Conservation (phyloP, 768 basidiomycete species). For the Kwoniella dendrophila region DNA sequence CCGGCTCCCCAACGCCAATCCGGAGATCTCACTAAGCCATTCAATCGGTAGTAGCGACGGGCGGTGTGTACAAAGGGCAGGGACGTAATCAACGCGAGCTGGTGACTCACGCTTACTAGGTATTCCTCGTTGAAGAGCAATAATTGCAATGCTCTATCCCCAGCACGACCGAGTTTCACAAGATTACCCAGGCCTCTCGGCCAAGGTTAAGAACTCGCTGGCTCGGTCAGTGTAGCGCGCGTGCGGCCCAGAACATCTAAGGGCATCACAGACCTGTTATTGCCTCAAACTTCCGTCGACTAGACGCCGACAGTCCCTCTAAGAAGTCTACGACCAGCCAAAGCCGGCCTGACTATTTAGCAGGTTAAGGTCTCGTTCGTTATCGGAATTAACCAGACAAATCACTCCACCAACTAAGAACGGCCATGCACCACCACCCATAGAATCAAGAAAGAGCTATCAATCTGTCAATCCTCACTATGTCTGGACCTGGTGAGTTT, state of each 20-base stretch:
- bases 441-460: conserved; percentile 82
- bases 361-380: conserved; percentile 91
- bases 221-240: conserved; percentile 86
- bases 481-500: conserved; percentile 64
- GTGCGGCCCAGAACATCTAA: conserved; percentile 86
- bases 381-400: conserved; percentile 97
- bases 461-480: conserved; percentile 76
- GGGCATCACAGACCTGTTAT: conserved; percentile 90
- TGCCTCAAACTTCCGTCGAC: conserved; percentile 83
- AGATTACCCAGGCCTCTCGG: conserved; percentile 76
- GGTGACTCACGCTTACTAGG: conserved; percentile 86
- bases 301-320: conserved; percentile 82
- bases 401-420: conserved; percentile 89
- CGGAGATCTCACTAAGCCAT: conserved; percentile 85
- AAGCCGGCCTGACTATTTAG: conserved; percentile 83
- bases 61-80: conserved; percentile 90
- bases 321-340: conserved; percentile 77
- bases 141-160: conserved; percentile 90
- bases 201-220: conserved; percentile 76
- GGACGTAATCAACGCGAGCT: conserved; percentile 87
- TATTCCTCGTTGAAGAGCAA: conserved; percentile 87
- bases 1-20: conserved; percentile 69
- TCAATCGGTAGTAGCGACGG: conserved; percentile 89
- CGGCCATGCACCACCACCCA: conserved; percentile 87
- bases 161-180: conserved; percentile 77